Conservation (phyloP, 148 eudicot species). For the Camellia lanceoleosa region DNA sequence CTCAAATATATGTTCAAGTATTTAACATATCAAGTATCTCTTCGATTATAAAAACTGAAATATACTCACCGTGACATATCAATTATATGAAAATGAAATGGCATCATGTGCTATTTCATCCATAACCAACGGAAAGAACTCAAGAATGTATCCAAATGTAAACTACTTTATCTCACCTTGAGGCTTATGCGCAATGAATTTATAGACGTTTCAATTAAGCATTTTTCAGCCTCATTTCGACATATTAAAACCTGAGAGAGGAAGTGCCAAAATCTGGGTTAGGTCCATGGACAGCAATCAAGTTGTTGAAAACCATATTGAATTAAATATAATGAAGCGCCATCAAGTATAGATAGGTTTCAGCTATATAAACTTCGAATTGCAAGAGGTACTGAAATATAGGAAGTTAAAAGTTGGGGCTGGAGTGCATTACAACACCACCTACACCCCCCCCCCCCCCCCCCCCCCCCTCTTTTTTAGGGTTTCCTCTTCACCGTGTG, state of each 20-base stretch:
- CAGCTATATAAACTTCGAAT: background rate
- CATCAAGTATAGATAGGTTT: background rate
- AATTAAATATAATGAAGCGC: background rate
- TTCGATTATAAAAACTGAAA: background rate
- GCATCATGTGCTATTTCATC: background rate
- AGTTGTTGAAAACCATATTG: background rate
- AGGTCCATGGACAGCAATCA: constrained; percentile 2
- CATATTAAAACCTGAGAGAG: constrained; percentile 75
- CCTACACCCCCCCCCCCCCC: background rate
- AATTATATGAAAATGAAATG: background rate
- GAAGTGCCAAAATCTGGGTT: constrained; percentile 11
- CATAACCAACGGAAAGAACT: constrained; percentile 11
- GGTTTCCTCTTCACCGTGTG: too few relatives aligned
- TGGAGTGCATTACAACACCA: background rate
- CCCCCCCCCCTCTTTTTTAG: too few relatives aligned
- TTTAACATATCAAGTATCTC: background rate
- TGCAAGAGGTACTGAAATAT: background rate
- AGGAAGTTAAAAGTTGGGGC: background rate
- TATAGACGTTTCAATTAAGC: constrained; percentile 94
- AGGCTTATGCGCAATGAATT: constrained; percentile 92
- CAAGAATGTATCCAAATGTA: constrained; percentile 1
- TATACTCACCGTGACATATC: background rate
- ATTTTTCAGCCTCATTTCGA: constrained; percentile 94
- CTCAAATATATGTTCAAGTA: too few relatives aligned
- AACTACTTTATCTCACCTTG: constrained; percentile 51